Base-by-base conservation (phyloP, 2,329 filamentous ascomycete genomes). In the Diplodia sapinea region DNA sequence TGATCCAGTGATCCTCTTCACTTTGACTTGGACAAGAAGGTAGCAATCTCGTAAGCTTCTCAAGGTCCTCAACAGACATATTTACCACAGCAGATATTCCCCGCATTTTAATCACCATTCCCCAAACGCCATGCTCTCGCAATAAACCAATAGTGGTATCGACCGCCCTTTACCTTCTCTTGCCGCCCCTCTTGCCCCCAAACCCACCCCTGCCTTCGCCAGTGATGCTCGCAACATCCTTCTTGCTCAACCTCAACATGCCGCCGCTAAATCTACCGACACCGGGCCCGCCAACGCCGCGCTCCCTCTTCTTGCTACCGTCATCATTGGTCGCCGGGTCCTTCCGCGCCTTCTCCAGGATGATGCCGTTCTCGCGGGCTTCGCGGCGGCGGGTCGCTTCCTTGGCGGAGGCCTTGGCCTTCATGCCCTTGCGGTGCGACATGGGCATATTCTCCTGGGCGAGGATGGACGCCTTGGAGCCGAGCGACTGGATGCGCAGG, bases 381-480 rank as follows among this genome's bases (percentile, higher is more conserved):
- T 97, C 92, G 50, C 83, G 84, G 47, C 94, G 84, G 63, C 94
- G 82, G 81, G 86, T 91, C 13, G 85, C 81, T 77, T 97, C 94
- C 68, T 87, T 87, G 33, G 83, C 79, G 1, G 78, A 82, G 26
- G 87, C 86, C 64, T 93, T 92, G 1, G 86, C 85, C 17, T 82
- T 82, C 69, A 98, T 97, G n/a, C 94, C 94, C 79, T 91, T 93
- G 68, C 93, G 87, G 75, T 94, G 90, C 51, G 88, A 82, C 85
- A 96, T 91, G 20, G 95, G 94, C 93, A 98, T 97, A 73, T 90
- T 94, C 68, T 89, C 86, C 79, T 96, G 94, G 67, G 85, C 84
- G 72, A 90, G 89, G 56, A 96, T 85, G 23, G 91, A 93, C 7
- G 81, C 78, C 74, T 91, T 93, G n/a, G 90, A 88, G 8, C 93